phyloP scores from a whole-genome alignment of 306 rosid genomes.

The Glycine tomentella region DNA sequence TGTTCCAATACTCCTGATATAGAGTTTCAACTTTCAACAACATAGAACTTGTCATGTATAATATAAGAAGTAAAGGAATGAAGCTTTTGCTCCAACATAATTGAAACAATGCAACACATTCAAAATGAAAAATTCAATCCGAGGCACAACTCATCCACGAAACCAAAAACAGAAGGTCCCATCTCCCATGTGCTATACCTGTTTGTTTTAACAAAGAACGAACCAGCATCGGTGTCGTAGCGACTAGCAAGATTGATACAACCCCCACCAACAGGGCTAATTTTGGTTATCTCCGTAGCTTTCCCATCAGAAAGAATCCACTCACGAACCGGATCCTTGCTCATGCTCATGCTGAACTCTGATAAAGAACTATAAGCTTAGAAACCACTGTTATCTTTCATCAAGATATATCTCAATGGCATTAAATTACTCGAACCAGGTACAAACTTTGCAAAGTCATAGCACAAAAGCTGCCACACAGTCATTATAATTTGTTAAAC shows the following conservation, averaged over 20 bases:
- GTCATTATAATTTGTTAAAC: constrained; percentile 2
- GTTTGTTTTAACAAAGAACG: constrained; percentile 95
- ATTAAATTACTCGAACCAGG: constrained; percentile 27
- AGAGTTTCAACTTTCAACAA: constrained; percentile 52
- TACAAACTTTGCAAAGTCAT: constrained; percentile 27
- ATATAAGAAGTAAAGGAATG: constrained; percentile 14
- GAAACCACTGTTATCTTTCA: constrained; percentile 8
- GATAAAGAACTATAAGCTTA: constrained; percentile 43
- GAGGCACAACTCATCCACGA: constrained; percentile 5
- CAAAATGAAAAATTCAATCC: constrained; percentile 15
- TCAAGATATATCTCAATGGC: constrained; percentile 12
- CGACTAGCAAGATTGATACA: constrained; percentile 87
- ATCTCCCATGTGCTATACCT: constrained; percentile 56
- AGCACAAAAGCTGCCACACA: constrained; percentile 4
- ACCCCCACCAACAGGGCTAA: constrained; percentile 90
- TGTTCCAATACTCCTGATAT: constrained; percentile 86
- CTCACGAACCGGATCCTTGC: constrained; percentile 82
- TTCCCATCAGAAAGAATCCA: constrained; percentile 92
- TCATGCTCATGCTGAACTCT: constrained; percentile 79
- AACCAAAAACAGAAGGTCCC: background rate
- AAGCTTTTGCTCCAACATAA: constrained; percentile 18
- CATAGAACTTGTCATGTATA: constrained; percentile 24
- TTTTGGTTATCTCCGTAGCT: constrained; percentile 75
- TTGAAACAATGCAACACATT: constrained; percentile 12
- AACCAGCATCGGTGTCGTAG: constrained; percentile 81